phyloP scores from a whole-genome alignment of 352 stramenopile genomes.

The Pythium vanterpoolii region DNA sequence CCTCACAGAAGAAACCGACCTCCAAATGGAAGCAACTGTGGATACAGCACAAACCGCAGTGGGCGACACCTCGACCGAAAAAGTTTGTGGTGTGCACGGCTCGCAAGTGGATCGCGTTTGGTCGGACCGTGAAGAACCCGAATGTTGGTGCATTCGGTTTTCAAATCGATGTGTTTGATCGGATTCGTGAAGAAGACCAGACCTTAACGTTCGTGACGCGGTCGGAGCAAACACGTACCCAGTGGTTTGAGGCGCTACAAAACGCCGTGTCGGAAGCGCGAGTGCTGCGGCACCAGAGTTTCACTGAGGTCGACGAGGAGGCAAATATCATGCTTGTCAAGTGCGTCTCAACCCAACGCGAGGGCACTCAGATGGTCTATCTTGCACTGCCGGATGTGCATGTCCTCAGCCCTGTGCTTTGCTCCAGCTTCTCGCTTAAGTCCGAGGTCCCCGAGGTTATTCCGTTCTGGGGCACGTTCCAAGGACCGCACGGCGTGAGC shows the following conservation, averaged over 20 bases:
- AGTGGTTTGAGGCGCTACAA: slow-evolving; percentile 65
- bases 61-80: slow-evolving; percentile 45
- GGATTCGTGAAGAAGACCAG: slow-evolving; percentile 66
- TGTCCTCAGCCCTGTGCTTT: slow-evolving; percentile 49
- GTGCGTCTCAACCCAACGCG: slow-evolving; percentile 54
- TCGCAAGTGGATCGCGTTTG: slow-evolving; percentile 75
- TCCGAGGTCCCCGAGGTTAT: slow-evolving; percentile 78
- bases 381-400: slow-evolving; percentile 59
- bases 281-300: slow-evolving; percentile 39
- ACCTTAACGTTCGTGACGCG: slow-evolving; percentile 74
- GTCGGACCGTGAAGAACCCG: slow-evolving; percentile 63
- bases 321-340: slow-evolving; percentile 58
- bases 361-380: slow-evolving; percentile 36
- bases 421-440: slow-evolving; percentile 67
- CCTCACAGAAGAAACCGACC: slow-evolving; percentile 18
- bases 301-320: slow-evolving; percentile 60
- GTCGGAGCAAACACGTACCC: slow-evolving; percentile 45
- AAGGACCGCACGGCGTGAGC: slow-evolving; percentile 52
- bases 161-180: slow-evolving; percentile 74
- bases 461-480: slow-evolving; percentile 76
- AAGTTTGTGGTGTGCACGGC: slow-evolving; percentile 73
- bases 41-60: slow-evolving; percentile 52
- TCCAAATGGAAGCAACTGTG: slow-evolving; percentile 65
- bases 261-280: slow-evolving; percentile 42
- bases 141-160: slow-evolving; percentile 68